A percentile compares a stretch with the other conserved stretches of the same genome.
phyloP scores from a whole-genome alignment of 495 filamentous ascomycete genomes.

The Platismatia glauca region DNA sequence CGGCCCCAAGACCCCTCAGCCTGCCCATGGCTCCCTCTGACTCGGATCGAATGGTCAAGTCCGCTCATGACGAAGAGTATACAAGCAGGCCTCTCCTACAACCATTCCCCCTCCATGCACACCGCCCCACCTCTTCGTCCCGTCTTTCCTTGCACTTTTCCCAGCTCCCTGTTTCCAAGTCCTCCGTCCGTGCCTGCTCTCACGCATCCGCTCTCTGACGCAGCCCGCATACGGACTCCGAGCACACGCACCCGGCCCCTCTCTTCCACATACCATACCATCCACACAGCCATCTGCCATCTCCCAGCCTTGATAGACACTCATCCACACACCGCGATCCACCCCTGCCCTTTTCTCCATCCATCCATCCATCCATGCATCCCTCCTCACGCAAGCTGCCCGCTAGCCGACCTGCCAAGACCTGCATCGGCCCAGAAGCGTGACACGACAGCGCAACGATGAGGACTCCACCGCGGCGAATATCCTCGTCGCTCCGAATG shows the following conservation, averaged over 20 bases:
- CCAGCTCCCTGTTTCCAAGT: background rate
- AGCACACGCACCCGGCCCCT: background rate
- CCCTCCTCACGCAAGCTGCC: no score
- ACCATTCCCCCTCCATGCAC: background rate
- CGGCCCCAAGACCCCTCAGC: background rate
- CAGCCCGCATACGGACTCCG: background rate
- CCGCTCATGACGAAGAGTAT: background rate
- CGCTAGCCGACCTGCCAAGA: no score
- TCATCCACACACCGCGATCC: no score
- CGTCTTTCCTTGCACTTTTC: background rate
- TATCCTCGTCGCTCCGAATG: background rate
- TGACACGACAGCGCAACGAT: background rate
- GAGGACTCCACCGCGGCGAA: no score
- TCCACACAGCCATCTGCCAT: no score
- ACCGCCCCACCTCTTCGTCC: background rate
- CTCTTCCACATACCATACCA: no score
- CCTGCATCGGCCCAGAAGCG: background rate
- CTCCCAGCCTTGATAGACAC: no score
- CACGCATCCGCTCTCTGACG: no score
- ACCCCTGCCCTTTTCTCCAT: no score
- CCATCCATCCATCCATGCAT: no score
- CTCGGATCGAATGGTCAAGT: background rate
- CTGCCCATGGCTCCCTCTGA: background rate
- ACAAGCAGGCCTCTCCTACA: background rate
- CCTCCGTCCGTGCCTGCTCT: no score